Evolutionary conservation across 2,329 filamentous ascomycete species (phyloP).

Genomic region (Emergomyces pasteurianus): DNA sequence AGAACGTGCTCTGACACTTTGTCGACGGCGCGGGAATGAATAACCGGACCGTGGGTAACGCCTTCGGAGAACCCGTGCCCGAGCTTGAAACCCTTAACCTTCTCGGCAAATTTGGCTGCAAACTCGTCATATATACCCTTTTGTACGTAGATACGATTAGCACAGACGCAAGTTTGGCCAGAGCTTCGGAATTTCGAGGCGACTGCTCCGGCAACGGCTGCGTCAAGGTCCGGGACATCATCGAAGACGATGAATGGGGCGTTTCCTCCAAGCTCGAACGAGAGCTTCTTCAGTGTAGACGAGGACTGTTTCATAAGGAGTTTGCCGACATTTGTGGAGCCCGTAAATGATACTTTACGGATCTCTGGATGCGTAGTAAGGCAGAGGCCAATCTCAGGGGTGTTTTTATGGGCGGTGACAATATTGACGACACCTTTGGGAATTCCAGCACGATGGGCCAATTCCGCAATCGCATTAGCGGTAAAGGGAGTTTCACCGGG

Average conservation of each 20-base stretch:
- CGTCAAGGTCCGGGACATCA: conserved; percentile 70
- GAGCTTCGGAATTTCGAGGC: conserved; percentile 86
- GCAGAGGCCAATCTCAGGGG: conserved; percentile 60
- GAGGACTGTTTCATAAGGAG: conserved; percentile 86
- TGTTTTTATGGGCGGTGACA: conserved; percentile 69
- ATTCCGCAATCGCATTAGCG: conserved; percentile 72
- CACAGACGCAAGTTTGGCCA: conserved; percentile 90
- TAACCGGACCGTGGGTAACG: conserved; percentile 38
- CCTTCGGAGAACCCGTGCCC: conserved; percentile 36
- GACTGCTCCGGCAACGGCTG: conserved; percentile 71
- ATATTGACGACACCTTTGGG: conserved; percentile 87
- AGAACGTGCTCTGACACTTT: conserved; percentile 73
- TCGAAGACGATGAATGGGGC: conserved; percentile 96
- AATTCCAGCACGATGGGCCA: conserved; percentile 75
- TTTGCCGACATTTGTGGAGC: conserved; percentile 53
- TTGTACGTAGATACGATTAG: conserved; percentile 46
- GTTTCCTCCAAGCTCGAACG: conserved; percentile 88
- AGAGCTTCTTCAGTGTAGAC: conserved; percentile 71
- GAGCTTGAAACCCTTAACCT: conserved; percentile 39
- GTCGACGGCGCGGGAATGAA: conserved; percentile 67
- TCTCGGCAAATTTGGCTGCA: conserved; percentile 42
- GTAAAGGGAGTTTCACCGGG: conserved; percentile 90
- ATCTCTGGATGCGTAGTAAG: conserved; percentile 66
- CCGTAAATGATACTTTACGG: conserved; percentile 90
- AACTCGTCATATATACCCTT: conserved; percentile 42